Evolutionary conservation across 495 filamentous ascomycete species (phyloP).

Genomic region (Haplographium delicatum): DNA sequence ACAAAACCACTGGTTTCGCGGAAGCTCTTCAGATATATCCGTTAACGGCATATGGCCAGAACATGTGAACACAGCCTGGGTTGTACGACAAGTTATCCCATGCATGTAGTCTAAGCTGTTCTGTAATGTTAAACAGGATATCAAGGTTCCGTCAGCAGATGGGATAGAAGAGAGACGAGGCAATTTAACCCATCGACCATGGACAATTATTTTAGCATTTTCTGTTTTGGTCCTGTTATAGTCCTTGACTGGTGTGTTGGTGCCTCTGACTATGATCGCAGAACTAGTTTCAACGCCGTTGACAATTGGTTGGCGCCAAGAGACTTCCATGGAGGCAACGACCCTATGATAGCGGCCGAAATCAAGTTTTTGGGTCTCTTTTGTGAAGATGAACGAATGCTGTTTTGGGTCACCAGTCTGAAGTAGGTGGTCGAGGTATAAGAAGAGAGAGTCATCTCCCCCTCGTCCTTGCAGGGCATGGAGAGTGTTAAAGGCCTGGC

Average conservation of each 20-base stretch:
- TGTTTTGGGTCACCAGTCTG: slow-evolving; percentile 33
- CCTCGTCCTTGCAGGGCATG: slow-evolving; percentile 37
- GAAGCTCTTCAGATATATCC: not conserved
- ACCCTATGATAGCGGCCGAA: slow-evolving; percentile 43
- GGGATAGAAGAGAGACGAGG: no score
- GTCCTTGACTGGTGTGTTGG: not conserved
- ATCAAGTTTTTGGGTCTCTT: slow-evolving; percentile 43
- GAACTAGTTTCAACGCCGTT: not conserved
- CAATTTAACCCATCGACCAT: slow-evolving; percentile 2
- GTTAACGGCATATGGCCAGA: not conserved
- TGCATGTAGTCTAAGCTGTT: no score
- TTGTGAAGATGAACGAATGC: slow-evolving; percentile 64
- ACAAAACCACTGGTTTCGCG: not conserved
- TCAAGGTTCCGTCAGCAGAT: no score
- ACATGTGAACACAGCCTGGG: not conserved
- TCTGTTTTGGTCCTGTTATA: not conserved
- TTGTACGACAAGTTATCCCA: not conserved
- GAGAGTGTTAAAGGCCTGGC: slow-evolving; percentile 56
- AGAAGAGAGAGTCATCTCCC: slow-evolving; percentile 37
- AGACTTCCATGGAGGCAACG: slow-evolving; percentile 36
- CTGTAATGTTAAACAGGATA: no score
- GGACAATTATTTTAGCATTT: not conserved
- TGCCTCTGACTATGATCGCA: not conserved
- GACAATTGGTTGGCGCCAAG: slow-evolving; percentile 1
- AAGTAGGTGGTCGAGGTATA: slow-evolving; percentile 60